Percentiles rank a stretch among this genome's conserved stretches.
Conservation (phyloP, 148 eudicot species). For the Vaccinium corymbosum region DNA sequence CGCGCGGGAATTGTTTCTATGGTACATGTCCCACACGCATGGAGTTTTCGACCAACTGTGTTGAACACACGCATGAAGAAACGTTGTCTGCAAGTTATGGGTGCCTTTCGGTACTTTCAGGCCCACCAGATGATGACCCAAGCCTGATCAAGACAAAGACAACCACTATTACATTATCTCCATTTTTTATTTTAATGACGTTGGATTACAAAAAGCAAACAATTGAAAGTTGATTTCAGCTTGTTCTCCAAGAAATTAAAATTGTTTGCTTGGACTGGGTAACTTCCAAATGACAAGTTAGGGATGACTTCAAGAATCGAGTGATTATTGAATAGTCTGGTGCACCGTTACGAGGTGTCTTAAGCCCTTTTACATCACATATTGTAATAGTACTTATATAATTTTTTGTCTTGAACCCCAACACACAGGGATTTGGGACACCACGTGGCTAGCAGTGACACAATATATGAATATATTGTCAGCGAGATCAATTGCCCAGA, state of each 20-base stretch:
- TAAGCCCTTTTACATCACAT: too few species aligned
- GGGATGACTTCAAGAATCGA: neutral
- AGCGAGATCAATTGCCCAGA: too few species aligned
- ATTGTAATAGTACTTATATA: too few species aligned
- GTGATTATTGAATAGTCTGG: too few species aligned
- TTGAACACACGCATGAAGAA: neutral
- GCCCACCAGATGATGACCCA: neutral
- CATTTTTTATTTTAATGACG: neutral
- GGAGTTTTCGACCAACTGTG: neutral
- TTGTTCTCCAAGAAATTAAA: neutral
- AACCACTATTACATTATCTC: neutral
- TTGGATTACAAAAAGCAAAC: neutral
- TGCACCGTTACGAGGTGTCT: too few species aligned
- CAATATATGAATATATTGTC: too few species aligned
- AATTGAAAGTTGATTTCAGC: neutral
- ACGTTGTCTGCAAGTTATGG: neutral
- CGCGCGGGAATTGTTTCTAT: too few species aligned
- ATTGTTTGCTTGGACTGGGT: neutral
- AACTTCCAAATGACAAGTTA: neutral
- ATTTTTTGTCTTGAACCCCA: too few species aligned
- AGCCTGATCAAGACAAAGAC: neutral
- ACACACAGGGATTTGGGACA: too few species aligned
- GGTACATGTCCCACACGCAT: neutral
- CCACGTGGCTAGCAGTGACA: too few species aligned
- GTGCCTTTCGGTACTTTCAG: neutral